Evolutionary conservation across 2,329 filamentous ascomycete species (phyloP).

Genomic region (Daldinia eschscholtzii): DNA sequence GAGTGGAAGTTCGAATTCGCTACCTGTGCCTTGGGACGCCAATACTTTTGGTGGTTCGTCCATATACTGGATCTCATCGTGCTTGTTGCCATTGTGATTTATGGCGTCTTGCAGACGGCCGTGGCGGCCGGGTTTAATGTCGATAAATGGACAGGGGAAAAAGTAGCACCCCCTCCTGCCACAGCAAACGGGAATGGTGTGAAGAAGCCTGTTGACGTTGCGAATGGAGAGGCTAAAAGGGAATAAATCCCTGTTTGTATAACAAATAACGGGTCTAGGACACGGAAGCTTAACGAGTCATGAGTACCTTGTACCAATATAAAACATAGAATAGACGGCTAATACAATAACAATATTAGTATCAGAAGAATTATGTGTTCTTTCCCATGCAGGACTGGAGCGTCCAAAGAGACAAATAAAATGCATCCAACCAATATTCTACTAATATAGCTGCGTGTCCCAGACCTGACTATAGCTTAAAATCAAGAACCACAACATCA

Average conservation of each 20-base stretch:
- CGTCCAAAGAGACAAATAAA: background rate
- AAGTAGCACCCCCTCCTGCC: background rate
- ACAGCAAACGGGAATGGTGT: background rate
- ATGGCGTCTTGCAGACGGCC: conserved; percentile 44
- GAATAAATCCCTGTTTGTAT: conserved; percentile 32
- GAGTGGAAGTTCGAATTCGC: conserved; percentile 87
- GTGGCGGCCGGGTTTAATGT: conserved; percentile 41
- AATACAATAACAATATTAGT: conserved; percentile 24
- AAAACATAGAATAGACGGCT: conserved; percentile 28
- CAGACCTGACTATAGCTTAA: conserved; percentile 45
- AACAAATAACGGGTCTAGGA: conserved; percentile 13
- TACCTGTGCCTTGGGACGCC: conserved; percentile 82
- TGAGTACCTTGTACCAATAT: conserved; percentile 35
- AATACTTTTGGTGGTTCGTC: conserved; percentile 94
- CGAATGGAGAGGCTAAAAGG: conserved; percentile 41
- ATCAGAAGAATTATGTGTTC: background rate
- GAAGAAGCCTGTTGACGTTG: conserved; percentile 17
- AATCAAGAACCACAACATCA: conserved; percentile 56
- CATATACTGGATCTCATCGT: conserved; percentile 77
- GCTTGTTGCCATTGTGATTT: conserved; percentile 51
- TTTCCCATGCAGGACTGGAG: background rate
- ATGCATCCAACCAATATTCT: background rate
- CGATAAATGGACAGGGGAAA: conserved; percentile 40
- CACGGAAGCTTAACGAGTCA: conserved; percentile 35
- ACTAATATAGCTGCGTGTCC: background rate